Conservation (phyloP, 768 basidiomycete species). For the Cystofilobasidium macerans region DNA sequence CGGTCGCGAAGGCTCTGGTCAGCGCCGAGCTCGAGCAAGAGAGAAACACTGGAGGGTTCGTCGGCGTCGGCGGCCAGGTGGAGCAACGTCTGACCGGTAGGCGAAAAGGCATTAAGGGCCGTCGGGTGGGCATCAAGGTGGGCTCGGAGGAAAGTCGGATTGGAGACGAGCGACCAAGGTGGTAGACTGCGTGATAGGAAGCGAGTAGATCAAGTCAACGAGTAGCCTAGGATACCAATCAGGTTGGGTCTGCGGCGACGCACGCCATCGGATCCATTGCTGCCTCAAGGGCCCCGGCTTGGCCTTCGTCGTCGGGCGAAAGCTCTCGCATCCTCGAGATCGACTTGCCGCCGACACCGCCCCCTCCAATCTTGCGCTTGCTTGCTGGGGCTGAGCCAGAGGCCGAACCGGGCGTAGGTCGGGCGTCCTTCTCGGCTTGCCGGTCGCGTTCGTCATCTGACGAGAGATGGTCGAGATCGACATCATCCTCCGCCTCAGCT, state of each 20-base stretch:
- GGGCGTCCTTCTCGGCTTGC: not conserved
- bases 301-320: too few relatives aligned
- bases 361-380: not conserved
- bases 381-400: too few relatives aligned
- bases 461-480: not conserved
- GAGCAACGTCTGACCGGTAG: not conserved
- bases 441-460: not conserved
- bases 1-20: not conserved
- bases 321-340: not conserved
- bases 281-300: too few relatives aligned
- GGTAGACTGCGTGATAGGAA: not conserved
- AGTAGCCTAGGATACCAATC: not conserved
- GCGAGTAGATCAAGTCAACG: not conserved
- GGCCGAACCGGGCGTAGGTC: not conserved
- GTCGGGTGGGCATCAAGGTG: not conserved
- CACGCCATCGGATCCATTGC: not conserved
- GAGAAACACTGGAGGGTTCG: not conserved
- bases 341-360: not conserved
- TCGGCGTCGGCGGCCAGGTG: slow-evolving; percentile 5
- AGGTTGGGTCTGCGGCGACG: too few relatives aligned
- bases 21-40: not conserved
- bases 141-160: too few relatives aligned
- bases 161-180: not conserved
- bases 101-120: not conserved
- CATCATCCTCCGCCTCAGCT: not conserved